Evolutionary conservation across 2,329 filamentous ascomycete species (phyloP), one percentile per base, ranked within the genome.

Genomic region (Passalora sequoiae): DNA sequence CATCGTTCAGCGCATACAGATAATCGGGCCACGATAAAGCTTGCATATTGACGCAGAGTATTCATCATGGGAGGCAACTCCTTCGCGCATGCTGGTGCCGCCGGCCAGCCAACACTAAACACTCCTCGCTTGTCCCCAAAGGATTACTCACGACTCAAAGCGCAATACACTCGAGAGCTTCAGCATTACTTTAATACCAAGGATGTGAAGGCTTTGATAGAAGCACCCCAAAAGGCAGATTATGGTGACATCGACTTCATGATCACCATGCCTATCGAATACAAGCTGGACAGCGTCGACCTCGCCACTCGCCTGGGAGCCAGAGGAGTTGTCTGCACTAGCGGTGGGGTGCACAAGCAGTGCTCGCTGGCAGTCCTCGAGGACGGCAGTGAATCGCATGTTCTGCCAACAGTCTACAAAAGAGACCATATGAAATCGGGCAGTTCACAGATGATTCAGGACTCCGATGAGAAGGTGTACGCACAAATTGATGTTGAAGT

Each of bases 201-300:
- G 24, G 24, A 27, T 6, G 78, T 84, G 4, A 74, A 71, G 1
- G 71, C 75, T 0, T 80, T 84, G 0, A 75, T 83, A 20, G 83
- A 88, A 53, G 83, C 77, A 0, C 85, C 86, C 0, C 80, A 62
- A 1, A 92, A 92, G 63, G 30, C 52, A 0, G 76, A 80, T 53
- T 75, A 79, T 56, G 87, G 86, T 15, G 87, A 92, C 52, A 67
- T 94, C 27, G 86, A 92, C 63, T 71, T 89, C 46, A 20, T 38
- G 4, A 12, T 38, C 22, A 36, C 33, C 4, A 20, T 20, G n/a
- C 33, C 19, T 15, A 6, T n/a, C 12, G 38, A 52, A 16, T 36
- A 21, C 6, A 17, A 32, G 6, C 35, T 60, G 12, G 49, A 55
- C 15, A 53, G 60, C 42, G 43, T 57, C 15, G 51, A 55, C 1